Conservation (phyloP, 768 basidiomycete species). For the Mycena olivaceomarginata region DNA sequence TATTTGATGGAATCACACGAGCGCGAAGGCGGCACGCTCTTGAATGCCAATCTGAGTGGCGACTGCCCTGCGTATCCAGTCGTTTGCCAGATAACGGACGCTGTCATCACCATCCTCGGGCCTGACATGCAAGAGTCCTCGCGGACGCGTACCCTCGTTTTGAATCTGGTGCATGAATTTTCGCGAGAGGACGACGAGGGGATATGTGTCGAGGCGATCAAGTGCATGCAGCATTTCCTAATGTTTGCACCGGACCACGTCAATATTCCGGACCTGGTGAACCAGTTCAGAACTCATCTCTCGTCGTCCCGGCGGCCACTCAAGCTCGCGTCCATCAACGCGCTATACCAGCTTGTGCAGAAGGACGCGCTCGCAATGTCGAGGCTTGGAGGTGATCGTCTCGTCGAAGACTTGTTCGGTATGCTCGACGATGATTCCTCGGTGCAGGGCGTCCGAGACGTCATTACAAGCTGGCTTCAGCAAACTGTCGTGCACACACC, state of each 20-base stretch:
- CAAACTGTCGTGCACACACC: constrained; percentile 96
- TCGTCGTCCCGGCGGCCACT: constrained; percentile 88
- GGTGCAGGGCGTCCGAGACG: constrained; percentile 94
- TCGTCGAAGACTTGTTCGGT: constrained; percentile 96
- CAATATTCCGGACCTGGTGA: constrained; percentile 87
- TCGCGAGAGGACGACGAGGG: constrained; percentile 91
- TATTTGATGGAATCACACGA: constrained; percentile 95
- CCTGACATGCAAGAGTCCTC: constrained; percentile 96
- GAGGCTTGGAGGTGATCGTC: constrained; percentile 92
- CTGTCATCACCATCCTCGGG: constrained; percentile 94
- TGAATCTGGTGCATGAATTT: constrained; percentile 92
- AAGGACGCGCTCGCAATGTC: constrained; percentile 95
- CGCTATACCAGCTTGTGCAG: constrained; percentile 97
- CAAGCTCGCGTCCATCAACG: constrained; percentile 96
- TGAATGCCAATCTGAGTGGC: constrained; percentile 90
- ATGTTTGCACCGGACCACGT: constrained; percentile 95
- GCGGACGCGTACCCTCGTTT: constrained; percentile 85
- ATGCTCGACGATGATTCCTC: constrained; percentile 97
- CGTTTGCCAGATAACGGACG: constrained; percentile 94
- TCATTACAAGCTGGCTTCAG: constrained; percentile 95
- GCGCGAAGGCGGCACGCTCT: constrained; percentile 90
- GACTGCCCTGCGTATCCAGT: constrained; percentile 95
- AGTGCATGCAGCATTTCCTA: constrained; percentile 96
- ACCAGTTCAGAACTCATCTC: constrained; percentile 86
- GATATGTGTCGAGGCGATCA: constrained; percentile 94